Evolutionary conservation across 2,329 filamentous ascomycete genomes (phyloP).

Genomic region (Botrytis paeoniae): DNA sequence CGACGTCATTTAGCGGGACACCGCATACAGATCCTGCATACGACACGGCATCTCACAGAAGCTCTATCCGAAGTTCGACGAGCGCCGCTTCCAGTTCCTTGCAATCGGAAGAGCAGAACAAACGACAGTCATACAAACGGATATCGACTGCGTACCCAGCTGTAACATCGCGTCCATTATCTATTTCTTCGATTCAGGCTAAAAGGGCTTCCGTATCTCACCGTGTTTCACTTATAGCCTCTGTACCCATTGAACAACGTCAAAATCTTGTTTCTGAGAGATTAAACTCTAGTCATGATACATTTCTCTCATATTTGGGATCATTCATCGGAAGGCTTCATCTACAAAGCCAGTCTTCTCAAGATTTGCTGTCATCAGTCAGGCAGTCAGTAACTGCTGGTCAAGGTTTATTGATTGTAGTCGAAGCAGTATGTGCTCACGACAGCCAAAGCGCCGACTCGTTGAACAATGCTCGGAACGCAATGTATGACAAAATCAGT

Average conservation of each 20-base stretch:
- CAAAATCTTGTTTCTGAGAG: constrained; percentile 80
- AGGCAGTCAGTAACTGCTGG: constrained; percentile 81
- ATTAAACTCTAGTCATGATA: constrained; percentile 77
- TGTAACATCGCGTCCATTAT: constrained; percentile 31
- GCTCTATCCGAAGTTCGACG: constrained; percentile 35
- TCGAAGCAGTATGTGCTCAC: constrained; percentile 79
- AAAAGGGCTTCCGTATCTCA: constrained; percentile 50
- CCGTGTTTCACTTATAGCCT: constrained; percentile 72
- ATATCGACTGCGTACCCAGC: constrained; percentile 29
- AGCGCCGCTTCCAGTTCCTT: constrained; percentile 32
- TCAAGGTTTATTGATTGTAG: constrained; percentile 71
- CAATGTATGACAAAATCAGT: constrained; percentile 76
- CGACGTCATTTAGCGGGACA: constrained; percentile 44
- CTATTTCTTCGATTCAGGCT: constrained; percentile 29
- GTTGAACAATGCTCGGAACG: constrained; percentile 65
- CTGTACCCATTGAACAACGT: constrained; percentile 59
- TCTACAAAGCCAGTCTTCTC: constrained; percentile 84
- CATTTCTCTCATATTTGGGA: constrained; percentile 84
- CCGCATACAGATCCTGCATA: constrained; percentile 46
- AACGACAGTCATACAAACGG: constrained; percentile 35
- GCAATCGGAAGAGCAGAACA: constrained; percentile 34
- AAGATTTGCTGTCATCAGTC: constrained; percentile 77
- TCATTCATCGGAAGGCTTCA: constrained; percentile 90
- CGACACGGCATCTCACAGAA: constrained; percentile 34
- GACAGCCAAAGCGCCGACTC: constrained; percentile 65